Evolutionary conservation across 2,329 filamentous ascomycete genomes (phyloP).

Genomic region (Dothistroma septosporum): DNA sequence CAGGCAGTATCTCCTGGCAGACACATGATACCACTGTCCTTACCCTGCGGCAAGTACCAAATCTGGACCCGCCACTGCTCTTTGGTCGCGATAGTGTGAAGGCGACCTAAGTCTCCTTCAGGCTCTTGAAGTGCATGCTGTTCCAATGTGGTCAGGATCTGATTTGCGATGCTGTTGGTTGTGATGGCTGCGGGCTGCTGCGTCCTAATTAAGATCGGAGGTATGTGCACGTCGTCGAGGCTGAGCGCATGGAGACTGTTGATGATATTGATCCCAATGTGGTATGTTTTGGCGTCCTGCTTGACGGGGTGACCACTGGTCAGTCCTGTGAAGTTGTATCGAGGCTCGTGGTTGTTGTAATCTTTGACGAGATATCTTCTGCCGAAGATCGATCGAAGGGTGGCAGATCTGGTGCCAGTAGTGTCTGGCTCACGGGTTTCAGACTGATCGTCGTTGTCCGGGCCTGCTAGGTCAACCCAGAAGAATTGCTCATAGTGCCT

Average conservation of each 20-base stretch:
- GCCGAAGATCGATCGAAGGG: not conserved
- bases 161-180: not conserved
- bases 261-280: not conserved
- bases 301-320: not conserved
- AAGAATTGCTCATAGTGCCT: not conserved
- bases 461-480: not conserved
- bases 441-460: not conserved
- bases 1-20: not conserved
- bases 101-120: not conserved
- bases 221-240: not conserved
- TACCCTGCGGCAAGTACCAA: not conserved
- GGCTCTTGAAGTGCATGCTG: not conserved
- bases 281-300: not conserved
- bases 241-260: not conserved
- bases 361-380: not conserved
- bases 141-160: not conserved
- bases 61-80: not conserved
- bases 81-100: not conserved
- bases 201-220: not conserved
- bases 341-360: not conserved
- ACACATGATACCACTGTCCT: not conserved
- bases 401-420: not conserved
- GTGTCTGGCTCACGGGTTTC: not conserved
- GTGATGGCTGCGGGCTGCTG: not conserved
- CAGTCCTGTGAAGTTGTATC: not conserved